Base-by-base conservation (phyloP, 2,329 filamentous ascomycete genomes). In the Triangularia verruculosa region DNA sequence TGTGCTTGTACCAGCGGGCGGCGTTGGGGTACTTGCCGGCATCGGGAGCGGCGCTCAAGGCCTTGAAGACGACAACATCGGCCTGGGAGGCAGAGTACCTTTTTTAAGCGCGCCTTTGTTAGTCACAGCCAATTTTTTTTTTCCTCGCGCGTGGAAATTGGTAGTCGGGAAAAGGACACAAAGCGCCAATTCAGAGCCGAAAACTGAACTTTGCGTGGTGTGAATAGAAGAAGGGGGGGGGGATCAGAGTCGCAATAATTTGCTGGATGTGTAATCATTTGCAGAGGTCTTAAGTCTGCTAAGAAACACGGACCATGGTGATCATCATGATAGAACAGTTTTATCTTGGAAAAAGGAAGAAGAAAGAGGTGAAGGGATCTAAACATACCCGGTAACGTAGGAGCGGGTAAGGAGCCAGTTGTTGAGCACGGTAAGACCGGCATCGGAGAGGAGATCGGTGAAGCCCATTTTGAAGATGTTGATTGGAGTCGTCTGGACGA, bases 1-100 rank as follows among this genome's bases (percentile, higher is more conserved):
- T 92, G 88, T 99, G 94, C 88, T 96, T 97, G 89, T 97, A 97
- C 95, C 95, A 99, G 80, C 95, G 90, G 77, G 92, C 92, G 76
- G 90, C 93, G 83, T 97, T 85, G 75, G 94, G 93, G 88, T 90
- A 97, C 85, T 96, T 96, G 79, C 85, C 83, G 74, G 90, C 86
- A 72, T 90, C 88, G 73, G 95, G 95, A 66, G 87, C 80, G 72
- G 84, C 80, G 75, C 84, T 88, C 78, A 97, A 80, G 75, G 91
- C 91, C 88, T 98, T 96, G 91, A 91, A 98, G 82, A 88, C 88
- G 80, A 90, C 91, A 75, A 96, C 94, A 84, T 99, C 95, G 81
- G 95, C 95, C 86, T 99, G 95, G 74, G 92, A 92, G 74, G 93
- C 89, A 70, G 80, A 80, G 76, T 81, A 78, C 68, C 81, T 87